These are phyloP conservation scores for Calvatia gigantea DNA, from an alignment of 768 basidiomycete species.

Conservation along the genomic window DNA sequence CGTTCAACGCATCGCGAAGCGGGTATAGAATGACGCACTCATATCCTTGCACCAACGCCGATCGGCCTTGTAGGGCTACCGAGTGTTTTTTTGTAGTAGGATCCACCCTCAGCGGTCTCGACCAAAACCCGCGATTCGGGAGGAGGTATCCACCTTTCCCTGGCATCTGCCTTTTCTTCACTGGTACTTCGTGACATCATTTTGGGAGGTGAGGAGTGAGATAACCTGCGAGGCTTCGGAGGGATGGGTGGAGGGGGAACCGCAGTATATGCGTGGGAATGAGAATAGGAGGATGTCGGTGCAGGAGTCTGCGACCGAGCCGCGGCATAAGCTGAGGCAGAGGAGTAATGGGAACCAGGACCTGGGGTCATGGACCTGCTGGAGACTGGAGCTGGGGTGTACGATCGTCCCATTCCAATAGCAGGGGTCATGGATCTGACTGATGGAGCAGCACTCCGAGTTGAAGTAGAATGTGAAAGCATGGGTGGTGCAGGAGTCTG, in stretches of 20 bases:
- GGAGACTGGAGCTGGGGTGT: slow-evolving; percentile 20
- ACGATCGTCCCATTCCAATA: slow-evolving; percentile 3
- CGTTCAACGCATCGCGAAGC: background rate
- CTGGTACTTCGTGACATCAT: slow-evolving; percentile 58
- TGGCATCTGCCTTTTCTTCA: slow-evolving; percentile 61
- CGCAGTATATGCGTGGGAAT: slow-evolving; percentile 26
- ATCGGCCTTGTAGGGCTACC: slow-evolving; percentile 9
- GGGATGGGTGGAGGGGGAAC: slow-evolving; percentile 27
- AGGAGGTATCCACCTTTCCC: slow-evolving; percentile 69
- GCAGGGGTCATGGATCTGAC: slow-evolving; percentile 9
- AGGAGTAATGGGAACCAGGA: slow-evolving; percentile 13
- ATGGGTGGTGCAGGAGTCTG: slow-evolving; percentile 35
- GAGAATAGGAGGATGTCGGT: slow-evolving; percentile 33
- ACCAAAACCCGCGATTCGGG: slow-evolving; percentile 17
- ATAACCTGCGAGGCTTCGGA: slow-evolving; percentile 47
- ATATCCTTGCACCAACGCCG: slow-evolving; percentile 9
- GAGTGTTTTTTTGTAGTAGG: slow-evolving; percentile 16
- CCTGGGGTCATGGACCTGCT: slow-evolving; percentile 19
- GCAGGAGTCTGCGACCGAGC: slow-evolving; percentile 41
- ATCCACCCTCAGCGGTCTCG: slow-evolving; percentile 16
- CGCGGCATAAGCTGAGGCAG: slow-evolving; percentile 18
- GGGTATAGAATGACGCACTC: background rate
- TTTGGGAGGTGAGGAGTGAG: slow-evolving; percentile 52
- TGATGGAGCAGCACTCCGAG: slow-evolving; percentile 15
- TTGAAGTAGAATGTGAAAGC: slow-evolving; percentile 26